Base-by-base conservation (phyloP, 176 grass and related monocot genomes). In the Panicum miliaceum region DNA sequence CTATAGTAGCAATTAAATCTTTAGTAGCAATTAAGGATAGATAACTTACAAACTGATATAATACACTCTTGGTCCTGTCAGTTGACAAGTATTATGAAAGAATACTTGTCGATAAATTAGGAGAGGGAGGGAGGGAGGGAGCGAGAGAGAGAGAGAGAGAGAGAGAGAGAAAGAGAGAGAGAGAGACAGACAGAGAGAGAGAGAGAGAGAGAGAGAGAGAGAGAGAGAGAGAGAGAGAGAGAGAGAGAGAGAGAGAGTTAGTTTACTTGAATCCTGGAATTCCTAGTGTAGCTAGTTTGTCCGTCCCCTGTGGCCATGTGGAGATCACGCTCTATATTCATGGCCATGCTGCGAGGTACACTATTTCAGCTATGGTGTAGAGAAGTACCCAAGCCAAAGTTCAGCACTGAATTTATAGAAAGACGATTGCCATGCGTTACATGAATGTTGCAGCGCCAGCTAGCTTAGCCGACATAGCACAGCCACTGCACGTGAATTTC, bases 261-360 rank as follows among this genome's bases (percentile, higher is more conserved):
- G 71, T n/a, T 47, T 51, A 87, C 87, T 58, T 89, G 87, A 50
- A 89, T 4, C 45, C 53, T 81, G 37, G 76, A 75, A 60, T 89
- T 89, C 48, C 59, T 59, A 27, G 87, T 82, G 25, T 89, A 89
- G 37, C 82, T 89, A 25, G 54, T 72, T 40, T 85, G 37, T 23
- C 82, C 67, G 0, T 8, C 20, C 15, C 82, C 87, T 26, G 43
- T 22, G 12, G 32, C 48, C 87, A 89, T 85, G 18, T 40, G 58
- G 57, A 89, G 57, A 67, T 37, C 74, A 51, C 15, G 36, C 20
- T 67, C 63, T 46, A 66, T 67, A 56, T 16, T 57, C 59, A 15
- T 67, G 3, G 47, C 43, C 64, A 72, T 50, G 23, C 42, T 50
- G 57, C 13, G 6, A 72, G 27, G 29, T 32, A 32, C 29, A 32